These are phyloP conservation scores for Aspergillus sp. DNA, from an alignment of 2,329 filamentous ascomycete species.

Conservation along the genomic window DNA sequence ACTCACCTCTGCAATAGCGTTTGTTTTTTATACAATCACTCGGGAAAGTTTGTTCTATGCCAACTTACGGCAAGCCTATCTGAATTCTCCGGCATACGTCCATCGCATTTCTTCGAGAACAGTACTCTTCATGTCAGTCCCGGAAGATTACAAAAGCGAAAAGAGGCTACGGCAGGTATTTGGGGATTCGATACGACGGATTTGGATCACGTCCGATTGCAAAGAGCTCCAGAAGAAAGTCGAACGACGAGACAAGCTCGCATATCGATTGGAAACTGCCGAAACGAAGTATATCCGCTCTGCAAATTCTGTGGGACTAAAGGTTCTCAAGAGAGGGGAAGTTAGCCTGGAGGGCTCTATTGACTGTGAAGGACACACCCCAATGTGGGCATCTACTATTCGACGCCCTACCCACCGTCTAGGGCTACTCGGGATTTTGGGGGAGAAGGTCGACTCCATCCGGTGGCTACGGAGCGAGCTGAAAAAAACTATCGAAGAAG, in stretches of 20 bases:
- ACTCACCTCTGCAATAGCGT: constrained; percentile 37
- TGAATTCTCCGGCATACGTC: constrained; percentile 74
- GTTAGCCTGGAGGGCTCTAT: constrained; percentile 14
- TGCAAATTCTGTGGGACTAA: constrained; percentile 62
- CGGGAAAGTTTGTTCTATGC: constrained; percentile 86
- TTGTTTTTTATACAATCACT: constrained; percentile 77
- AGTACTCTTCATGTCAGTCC: constrained; percentile 80
- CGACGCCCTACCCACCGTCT: constrained; percentile 65
- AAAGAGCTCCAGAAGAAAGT: constrained; percentile 71
- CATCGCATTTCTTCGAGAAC: constrained; percentile 81
- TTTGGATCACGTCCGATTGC: constrained; percentile 76
- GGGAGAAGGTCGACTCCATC: constrained; percentile 84
- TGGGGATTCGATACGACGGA: constrained; percentile 65
- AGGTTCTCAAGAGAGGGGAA: constrained; percentile 41
- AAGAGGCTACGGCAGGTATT: constrained; percentile 68
- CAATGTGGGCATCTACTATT: constrained; percentile 24
- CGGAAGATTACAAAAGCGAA: constrained; percentile 67
- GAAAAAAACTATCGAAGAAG: constrained; percentile 59
- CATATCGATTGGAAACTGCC: constrained; percentile 72
- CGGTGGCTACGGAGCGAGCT: constrained; percentile 73
- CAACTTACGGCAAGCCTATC: constrained; percentile 82
- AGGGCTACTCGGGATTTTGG: constrained; percentile 61
- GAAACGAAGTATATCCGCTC: constrained; percentile 76
- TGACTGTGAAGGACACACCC: constrained; percentile 23
- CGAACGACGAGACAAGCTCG: constrained; percentile 66